Base-by-base conservation (phyloP, 371 early-diverging fungal species). In the Encephalitozoon romaleae region DNA sequence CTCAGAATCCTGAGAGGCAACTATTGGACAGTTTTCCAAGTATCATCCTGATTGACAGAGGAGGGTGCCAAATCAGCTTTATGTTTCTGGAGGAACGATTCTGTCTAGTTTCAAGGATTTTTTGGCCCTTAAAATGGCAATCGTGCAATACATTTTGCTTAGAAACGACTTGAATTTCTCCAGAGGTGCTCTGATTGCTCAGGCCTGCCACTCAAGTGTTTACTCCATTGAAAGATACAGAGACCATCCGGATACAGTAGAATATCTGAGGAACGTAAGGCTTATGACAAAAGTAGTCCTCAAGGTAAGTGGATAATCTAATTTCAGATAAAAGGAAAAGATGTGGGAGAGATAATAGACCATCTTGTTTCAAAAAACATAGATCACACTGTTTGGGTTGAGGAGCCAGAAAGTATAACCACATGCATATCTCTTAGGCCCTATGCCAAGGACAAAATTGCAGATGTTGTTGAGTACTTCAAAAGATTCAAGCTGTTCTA, bases 331-430 rank as follows among this genome's bases (percentile, higher is more conserved):
- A 65, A 51, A 32, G 9, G 67, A 43, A 42, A 68, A 23, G 70
- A 81, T 28, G 67, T 83, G 32, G 64, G 45, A 8, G 67, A 52
- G 34, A 21, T 78, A 45, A 5, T 12, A 25, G 18, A 26, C 5
- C 28, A 25, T 30, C 63, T 81, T 12, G 32, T 28, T 5, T 21
- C 65, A 15, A 63, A 73, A 21, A 26, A 41, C 42, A 67, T 83
- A 25, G 66, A 74, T 43, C 68, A 72, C 52, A 54, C 70, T 21
- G 69, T 38, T 26, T 83, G 84, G 84, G 41, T 68, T 18, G 84
- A 83, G 59, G 54, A 72, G 41, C 84, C 84, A 21, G 84, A 83
- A 54, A 78, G 77, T 42, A 70, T 75, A n/a, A n/a, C 69, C 18
- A 83, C 84, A 45, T 41, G 71, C 21, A 18, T 83, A 15, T 70